phyloP scores from a whole-genome alignment of 257 asterid species.

The Nicotiana obtusifolia region DNA sequence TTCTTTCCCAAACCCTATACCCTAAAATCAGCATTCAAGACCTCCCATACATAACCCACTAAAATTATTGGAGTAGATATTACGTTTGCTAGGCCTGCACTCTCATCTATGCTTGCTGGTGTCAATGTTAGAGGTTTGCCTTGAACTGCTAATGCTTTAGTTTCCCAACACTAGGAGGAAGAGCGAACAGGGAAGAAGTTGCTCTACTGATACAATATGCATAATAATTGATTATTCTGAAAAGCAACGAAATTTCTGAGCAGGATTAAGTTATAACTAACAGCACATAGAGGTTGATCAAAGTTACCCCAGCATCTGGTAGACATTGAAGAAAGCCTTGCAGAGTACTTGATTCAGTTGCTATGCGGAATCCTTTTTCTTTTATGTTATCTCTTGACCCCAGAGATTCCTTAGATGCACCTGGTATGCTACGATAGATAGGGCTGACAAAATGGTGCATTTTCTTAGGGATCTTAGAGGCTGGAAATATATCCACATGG shows the following conservation, averaged over 20 bases:
- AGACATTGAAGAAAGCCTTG: conserved; percentile 69
- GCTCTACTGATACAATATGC: not conserved
- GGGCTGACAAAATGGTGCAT: conserved; percentile 73
- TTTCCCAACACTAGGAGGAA: not conserved
- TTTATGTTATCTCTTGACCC: conserved; percentile 25
- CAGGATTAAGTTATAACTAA: not conserved
- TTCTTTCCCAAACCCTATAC: not conserved
- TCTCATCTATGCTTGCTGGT: not conserved
- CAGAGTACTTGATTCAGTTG: conserved; percentile 59
- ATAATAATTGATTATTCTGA: not conserved
- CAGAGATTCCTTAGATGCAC: conserved; percentile 29
- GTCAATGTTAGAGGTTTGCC: not conserved
- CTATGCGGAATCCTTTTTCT: conserved; percentile 72
- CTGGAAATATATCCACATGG: conserved; percentile 92
- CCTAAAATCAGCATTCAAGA: not conserved
- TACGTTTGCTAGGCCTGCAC: not conserved
- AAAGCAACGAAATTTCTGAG: not conserved
- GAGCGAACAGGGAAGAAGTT: not conserved
- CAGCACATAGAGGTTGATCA: not conserved
- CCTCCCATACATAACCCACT: not conserved
- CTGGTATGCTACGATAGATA: conserved; percentile 49
- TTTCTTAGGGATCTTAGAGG: conserved; percentile 65
- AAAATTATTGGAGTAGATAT: not conserved
- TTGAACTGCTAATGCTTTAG: conserved; percentile 2
- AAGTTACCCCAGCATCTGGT: conserved; percentile 76